These are phyloP conservation scores for Fragosphaeria purpurea DNA, from an alignment of 2,329 filamentous ascomycete genomes.

Conservation along the genomic window DNA sequence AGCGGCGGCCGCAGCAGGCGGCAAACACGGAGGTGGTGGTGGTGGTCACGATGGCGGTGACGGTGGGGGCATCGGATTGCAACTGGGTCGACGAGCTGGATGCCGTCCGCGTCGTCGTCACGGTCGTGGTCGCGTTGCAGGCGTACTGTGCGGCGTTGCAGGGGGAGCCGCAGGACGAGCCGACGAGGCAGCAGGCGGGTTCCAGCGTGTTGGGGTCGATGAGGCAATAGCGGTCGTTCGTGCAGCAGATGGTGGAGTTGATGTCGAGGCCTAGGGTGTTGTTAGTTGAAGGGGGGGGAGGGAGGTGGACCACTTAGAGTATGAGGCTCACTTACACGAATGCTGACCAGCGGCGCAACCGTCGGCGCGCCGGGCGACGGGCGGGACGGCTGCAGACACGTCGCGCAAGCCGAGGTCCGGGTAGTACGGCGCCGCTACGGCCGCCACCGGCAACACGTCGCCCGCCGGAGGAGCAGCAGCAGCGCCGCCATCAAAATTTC, in stretches of 20 bases:
- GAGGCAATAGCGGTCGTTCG: constrained; percentile 21
- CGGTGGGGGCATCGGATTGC: constrained; percentile 10
- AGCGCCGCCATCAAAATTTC: no score
- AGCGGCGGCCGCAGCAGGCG: constrained; percentile 31
- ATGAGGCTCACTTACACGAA: constrained; percentile 8
- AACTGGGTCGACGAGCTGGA: not conserved
- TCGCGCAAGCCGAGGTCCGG: constrained; percentile 4
- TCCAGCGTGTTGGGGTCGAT: constrained; percentile 15
- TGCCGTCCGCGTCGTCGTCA: constrained; percentile 14
- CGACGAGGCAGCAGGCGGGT: constrained; percentile 23
- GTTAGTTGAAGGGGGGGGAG: not conserved
- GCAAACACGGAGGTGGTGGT: constrained; percentile 15
- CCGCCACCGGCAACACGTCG: no score
- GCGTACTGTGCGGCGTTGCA: constrained; percentile 21
- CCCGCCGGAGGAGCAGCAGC: no score
- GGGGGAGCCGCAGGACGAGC: constrained; percentile 19
- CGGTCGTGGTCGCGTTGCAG: constrained; percentile 19
- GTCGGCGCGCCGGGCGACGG: constrained; percentile 7
- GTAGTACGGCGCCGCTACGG: not conserved
- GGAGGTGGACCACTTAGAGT: no score
- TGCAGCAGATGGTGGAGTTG: constrained; percentile 18
- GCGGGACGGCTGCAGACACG: not conserved
- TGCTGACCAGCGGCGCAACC: constrained; percentile 10
- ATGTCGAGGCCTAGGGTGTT: constrained; percentile 16
- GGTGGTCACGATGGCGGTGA: constrained; percentile 15